Conservation (phyloP, 345 rosid genomes). For the Pelargonium nanum region DNA sequence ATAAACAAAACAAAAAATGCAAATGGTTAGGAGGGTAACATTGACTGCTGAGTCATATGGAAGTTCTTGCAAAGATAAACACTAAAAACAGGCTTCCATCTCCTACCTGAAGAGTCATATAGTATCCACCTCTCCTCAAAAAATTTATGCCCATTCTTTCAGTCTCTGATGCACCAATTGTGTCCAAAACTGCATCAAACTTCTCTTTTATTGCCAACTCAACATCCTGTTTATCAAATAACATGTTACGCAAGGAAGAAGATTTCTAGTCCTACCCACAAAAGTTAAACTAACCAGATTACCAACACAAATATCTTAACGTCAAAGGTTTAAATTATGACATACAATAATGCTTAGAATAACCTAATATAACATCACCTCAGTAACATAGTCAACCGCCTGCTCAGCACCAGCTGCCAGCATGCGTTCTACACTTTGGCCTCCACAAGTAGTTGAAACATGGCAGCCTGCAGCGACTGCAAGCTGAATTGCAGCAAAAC, state of each 20-base stretch:
- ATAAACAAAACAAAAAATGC: conserved; percentile 4
- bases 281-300: not conserved
- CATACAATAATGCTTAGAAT: not conserved
- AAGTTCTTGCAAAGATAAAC: too few relatives aligned
- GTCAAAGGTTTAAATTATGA: not conserved
- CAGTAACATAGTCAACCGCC: conserved; percentile 77
- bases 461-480: conserved; percentile 69
- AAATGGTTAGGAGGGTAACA: not conserved
- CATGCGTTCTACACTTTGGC: conserved; percentile 50
- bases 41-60: not conserved
- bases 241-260: not conserved
- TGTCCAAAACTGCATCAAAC: conserved; percentile 89
- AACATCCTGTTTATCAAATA: conserved; percentile 43
- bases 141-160: conserved; percentile 69
- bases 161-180: conserved; percentile 82
- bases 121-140: conserved; percentile 77
- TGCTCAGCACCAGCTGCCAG: conserved; percentile 76
- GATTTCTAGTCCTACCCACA: not conserved
- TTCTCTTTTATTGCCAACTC: conserved; percentile 71
- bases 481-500: conserved; percentile 85
- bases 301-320: not conserved
- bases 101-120: conserved; percentile 88
- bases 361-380: conserved; percentile 31
- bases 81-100: conserved; percentile 4
- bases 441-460: conserved; percentile 73